phyloP scores from a whole-genome alignment of 2,329 filamentous ascomycete species.

The Fusarium udum region DNA sequence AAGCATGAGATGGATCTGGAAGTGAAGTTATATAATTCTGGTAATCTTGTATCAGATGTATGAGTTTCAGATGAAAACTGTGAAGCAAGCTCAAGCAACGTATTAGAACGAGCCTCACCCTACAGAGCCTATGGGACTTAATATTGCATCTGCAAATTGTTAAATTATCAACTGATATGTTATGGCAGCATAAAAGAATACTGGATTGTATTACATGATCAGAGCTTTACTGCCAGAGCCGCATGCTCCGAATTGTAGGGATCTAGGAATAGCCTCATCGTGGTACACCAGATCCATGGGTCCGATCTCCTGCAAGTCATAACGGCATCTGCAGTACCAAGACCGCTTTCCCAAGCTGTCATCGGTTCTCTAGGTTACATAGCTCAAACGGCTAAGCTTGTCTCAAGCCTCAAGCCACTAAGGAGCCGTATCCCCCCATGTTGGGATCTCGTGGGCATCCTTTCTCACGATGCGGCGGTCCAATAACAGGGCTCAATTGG shows the following conservation, averaged over 20 bases:
- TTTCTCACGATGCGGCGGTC: background rate
- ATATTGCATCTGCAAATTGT: background rate
- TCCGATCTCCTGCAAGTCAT: slow-evolving; percentile 8
- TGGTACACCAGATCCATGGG: background rate
- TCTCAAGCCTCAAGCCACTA: slow-evolving; percentile 18
- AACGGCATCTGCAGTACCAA: background rate
- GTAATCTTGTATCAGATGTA: background rate
- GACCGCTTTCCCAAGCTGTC: background rate
- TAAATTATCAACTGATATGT: too few relatives aligned
- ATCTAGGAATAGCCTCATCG: background rate
- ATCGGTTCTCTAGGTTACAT: background rate
- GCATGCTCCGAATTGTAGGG: background rate
- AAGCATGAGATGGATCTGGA: background rate
- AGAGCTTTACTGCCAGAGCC: background rate
- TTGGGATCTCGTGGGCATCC: slow-evolving; percentile 22
- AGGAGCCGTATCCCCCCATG: background rate
- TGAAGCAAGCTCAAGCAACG: background rate
- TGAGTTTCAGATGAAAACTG: background rate
- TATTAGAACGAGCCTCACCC: background rate
- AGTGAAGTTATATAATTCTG: background rate
- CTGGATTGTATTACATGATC: background rate
- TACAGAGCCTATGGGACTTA: background rate
- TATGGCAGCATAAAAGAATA: too few relatives aligned
- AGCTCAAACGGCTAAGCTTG: background rate
- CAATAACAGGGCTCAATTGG: slow-evolving; percentile 22